These are phyloP conservation scores for Venturia oleaginea DNA, from an alignment of 2,329 filamentous ascomycete species.

Conservation along the genomic window DNA sequence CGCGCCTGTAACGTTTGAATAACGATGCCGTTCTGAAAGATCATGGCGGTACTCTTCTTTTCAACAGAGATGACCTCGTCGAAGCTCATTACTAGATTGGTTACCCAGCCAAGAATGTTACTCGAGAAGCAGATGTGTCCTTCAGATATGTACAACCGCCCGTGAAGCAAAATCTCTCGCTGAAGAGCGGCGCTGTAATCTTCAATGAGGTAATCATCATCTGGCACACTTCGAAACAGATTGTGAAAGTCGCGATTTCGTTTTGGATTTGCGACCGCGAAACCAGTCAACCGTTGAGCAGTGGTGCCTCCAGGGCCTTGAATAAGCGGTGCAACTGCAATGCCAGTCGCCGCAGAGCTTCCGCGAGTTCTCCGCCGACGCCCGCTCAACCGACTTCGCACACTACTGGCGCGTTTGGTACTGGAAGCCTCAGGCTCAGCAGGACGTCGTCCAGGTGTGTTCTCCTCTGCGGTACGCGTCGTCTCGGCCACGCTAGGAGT, in stretches of 20 bases:
- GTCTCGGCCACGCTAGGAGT: conserved; percentile 22
- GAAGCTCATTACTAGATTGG: conserved; percentile 94
- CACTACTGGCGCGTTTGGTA: conserved; percentile 48
- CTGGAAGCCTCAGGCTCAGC: conserved; percentile 14
- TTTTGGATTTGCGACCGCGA: conserved; percentile 92
- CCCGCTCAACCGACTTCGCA: conserved; percentile 44
- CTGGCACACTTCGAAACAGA: conserved; percentile 90
- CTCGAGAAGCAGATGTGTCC: conserved; percentile 97
- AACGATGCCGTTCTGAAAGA: conserved; percentile 96
- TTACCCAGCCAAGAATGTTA: conserved; percentile 97
- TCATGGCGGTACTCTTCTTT: conserved; percentile 87
- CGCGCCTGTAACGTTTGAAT: conserved; percentile 93
- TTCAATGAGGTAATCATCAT: conserved; percentile 96
- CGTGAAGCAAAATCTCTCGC: conserved; percentile 88
- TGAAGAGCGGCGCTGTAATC: conserved; percentile 97
- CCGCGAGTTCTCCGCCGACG: conserved; percentile 63
- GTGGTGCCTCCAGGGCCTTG: conserved; percentile 25
- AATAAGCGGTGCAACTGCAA: conserved; percentile 63
- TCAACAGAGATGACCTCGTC: conserved; percentile 96
- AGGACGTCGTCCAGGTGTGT: conserved; percentile 15
- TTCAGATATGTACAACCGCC: conserved; percentile 90
- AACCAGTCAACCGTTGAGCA: conserved; percentile 54
- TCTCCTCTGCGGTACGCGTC: conserved; percentile 27
- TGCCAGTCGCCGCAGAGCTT: conserved; percentile 60
- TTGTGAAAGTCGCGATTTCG: conserved; percentile 91